phyloP scores from a whole-genome alignment of 345 rosid genomes.

The Citrus australasica region DNA sequence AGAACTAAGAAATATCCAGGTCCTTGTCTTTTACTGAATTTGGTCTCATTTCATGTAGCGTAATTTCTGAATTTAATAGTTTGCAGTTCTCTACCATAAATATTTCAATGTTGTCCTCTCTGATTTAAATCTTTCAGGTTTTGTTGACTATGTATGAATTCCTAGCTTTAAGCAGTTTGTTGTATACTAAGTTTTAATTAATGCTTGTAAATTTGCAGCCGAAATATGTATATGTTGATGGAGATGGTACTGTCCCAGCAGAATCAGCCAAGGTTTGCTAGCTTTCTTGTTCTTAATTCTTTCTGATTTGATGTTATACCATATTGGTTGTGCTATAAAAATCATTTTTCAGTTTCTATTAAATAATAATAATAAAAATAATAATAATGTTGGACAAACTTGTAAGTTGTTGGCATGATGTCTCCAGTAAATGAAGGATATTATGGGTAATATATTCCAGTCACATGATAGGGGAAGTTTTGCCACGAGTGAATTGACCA shows the following conservation, averaged over 20 bases:
- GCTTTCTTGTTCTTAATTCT: neutral
- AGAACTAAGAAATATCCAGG: constrained; percentile 62
- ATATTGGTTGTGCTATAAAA: too few relatives aligned
- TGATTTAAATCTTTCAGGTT: neutral
- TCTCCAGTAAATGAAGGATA: neutral
- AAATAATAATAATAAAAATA: too few relatives aligned
- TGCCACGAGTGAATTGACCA: neutral
- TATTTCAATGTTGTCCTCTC: neutral
- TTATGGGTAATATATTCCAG: neutral
- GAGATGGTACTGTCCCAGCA: constrained; percentile 94
- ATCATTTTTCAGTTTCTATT: too few relatives aligned
- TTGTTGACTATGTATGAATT: neutral
- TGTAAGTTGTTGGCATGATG: neutral
- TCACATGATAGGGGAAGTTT: neutral
- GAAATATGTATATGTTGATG: constrained; percentile 71
- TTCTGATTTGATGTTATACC: neutral
- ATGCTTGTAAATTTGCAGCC: constrained; percentile 54
- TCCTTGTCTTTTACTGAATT: constrained; percentile 21
- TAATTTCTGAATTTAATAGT: neutral
- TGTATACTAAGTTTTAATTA: constrained; percentile 4
- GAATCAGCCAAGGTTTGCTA: constrained; percentile 83
- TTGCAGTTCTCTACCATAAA: neutral
- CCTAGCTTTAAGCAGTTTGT: neutral
- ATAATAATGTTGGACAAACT: neutral
- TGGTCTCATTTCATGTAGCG: neutral